Evolutionary conservation across 192 early-diverging fungal species (phyloP).

Genomic region (Umbelopsis isabellina): DNA sequence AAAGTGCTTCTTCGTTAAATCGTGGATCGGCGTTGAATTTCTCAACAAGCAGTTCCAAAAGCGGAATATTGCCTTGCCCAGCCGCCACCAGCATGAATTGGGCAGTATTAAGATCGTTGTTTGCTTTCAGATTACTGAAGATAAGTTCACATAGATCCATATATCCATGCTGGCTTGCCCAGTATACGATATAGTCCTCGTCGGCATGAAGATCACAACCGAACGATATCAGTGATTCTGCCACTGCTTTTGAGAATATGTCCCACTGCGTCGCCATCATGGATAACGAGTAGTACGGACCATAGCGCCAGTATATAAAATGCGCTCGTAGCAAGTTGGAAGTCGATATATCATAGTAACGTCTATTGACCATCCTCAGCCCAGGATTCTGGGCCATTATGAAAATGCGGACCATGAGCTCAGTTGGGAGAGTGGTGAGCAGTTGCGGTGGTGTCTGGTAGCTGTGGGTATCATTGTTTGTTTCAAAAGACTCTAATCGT

Average conservation of each 20-base stretch:
- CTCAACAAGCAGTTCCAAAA: slow-evolving; percentile 29
- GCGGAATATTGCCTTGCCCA: slow-evolving; percentile 24
- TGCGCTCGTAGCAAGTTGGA: slow-evolving; percentile 33
- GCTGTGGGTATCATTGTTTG: not conserved
- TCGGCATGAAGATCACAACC: slow-evolving; percentile 26
- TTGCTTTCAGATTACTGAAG: slow-evolving; percentile 14
- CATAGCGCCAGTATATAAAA: slow-evolving; percentile 31
- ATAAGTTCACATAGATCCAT: slow-evolving; percentile 1
- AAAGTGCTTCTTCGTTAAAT: slow-evolving; percentile 16
- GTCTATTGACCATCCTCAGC: slow-evolving; percentile 2
- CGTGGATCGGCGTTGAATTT: slow-evolving; percentile 22
- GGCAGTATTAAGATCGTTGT: not conserved
- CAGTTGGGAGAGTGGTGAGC: slow-evolving; percentile 27
- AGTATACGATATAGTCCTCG: slow-evolving; percentile 6
- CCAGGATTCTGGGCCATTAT: slow-evolving; percentile 36
- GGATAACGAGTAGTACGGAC: slow-evolving; percentile 17
- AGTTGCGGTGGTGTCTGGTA: not conserved
- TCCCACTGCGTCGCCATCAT: slow-evolving; percentile 18
- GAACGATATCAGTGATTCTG: slow-evolving; percentile 22
- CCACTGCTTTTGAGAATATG: slow-evolving; percentile 19
- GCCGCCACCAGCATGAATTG: slow-evolving; percentile 30
- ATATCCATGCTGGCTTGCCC: not conserved
- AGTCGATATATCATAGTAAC: slow-evolving; percentile 26
- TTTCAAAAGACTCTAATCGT: slow-evolving; percentile 16
- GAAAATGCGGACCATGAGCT: slow-evolving; percentile 40